These are phyloP conservation scores for Solanum hybrid DNA, from an alignment of 305 asterid species.

Conservation along the genomic window DNA sequence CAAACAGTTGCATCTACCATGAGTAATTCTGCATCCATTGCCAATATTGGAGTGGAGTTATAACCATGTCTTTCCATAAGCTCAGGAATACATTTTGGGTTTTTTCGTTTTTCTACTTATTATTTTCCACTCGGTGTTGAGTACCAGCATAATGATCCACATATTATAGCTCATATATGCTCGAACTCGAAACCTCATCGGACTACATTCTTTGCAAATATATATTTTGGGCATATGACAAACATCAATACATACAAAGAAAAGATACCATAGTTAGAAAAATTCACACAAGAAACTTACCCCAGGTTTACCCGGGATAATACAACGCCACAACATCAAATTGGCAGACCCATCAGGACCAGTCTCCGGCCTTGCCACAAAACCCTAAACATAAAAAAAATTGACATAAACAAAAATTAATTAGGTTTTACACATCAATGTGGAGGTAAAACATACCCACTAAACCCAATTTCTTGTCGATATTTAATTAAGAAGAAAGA, in stretches of 20 bases:
- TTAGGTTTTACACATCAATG: not conserved
- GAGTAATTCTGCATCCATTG: not conserved
- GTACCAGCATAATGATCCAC: not conserved
- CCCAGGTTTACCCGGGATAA: slow-evolving; percentile 34
- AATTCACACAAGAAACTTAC: slow-evolving; percentile 10
- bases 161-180: not conserved
- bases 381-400: slow-evolving; percentile 21
- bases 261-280: not conserved
- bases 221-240: not conserved
- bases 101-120: not conserved
- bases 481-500: not conserved
- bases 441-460: not conserved
- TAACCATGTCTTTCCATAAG: not conserved
- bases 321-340: slow-evolving; percentile 35
- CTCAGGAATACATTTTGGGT: not conserved
- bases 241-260: not conserved
- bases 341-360: slow-evolving; percentile 30
- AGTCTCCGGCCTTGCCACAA: slow-evolving; percentile 34
- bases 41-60: not conserved
- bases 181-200: not conserved
- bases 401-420: not conserved
- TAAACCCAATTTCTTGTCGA: not conserved
- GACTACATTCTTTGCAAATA: not conserved
- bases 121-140: not conserved
- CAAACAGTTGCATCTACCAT: not conserved